Conservation (phyloP, 2,329 filamentous ascomycete genomes). For the Mycosphaerella arachidis region DNA sequence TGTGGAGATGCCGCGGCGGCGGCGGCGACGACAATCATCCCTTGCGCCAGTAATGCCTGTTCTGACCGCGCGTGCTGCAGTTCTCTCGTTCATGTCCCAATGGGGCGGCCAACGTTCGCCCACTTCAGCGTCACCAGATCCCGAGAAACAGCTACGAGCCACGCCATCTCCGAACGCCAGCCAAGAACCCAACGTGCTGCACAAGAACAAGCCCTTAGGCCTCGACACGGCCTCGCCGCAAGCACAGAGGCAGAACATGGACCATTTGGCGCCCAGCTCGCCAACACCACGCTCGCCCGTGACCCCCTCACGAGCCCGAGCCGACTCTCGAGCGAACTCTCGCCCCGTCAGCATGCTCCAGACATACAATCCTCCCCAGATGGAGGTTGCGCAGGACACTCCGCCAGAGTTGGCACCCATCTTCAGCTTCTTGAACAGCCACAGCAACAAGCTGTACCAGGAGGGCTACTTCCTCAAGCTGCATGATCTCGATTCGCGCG, state of each 20-base stretch:
- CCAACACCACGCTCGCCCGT: conserved; percentile 34
- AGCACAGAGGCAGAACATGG: conserved; percentile 12
- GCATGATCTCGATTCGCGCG: conserved; percentile 88
- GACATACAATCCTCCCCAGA: conserved; percentile 76
- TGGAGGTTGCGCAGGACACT: conserved; percentile 80
- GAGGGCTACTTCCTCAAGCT: conserved; percentile 97
- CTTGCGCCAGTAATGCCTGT: neutral
- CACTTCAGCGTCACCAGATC: conserved; percentile 8
- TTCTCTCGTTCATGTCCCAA: conserved; percentile 84
- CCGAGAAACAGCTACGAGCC: conserved; percentile 12
- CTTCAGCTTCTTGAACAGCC: conserved; percentile 89
- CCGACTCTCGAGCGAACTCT: conserved; percentile 51
- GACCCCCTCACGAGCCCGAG: conserved; percentile 39
- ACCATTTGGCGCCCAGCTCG: conserved; percentile 21
- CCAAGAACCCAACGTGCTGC: conserved; percentile 15
- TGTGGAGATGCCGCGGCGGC: neutral
- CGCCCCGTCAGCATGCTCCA: conserved; percentile 82
- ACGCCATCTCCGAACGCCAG: conserved; percentile 14
- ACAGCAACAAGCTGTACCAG: conserved; percentile 93
- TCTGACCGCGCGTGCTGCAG: conserved; percentile 43
- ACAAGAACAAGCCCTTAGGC: conserved; percentile 17
- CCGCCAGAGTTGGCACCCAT: conserved; percentile 91
- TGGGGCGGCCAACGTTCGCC: conserved; percentile 52
- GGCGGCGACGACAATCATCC: neutral
- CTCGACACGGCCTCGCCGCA: conserved; percentile 25